Evolutionary conservation across 73 alveolate species (phyloP).

Genomic region (Paramecium primaurelia): DNA sequence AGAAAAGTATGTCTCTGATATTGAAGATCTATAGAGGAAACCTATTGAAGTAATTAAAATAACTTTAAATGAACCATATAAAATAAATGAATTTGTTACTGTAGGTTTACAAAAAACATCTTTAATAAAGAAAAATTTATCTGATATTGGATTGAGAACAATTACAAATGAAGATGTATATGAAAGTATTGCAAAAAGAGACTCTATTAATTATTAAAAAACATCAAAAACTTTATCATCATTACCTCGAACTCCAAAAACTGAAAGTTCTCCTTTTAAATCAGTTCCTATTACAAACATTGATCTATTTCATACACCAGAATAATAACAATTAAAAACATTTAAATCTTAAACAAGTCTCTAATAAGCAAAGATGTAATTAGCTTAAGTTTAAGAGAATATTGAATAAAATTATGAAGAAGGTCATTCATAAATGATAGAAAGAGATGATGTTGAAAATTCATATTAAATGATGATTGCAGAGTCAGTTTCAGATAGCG

Average conservation of each 20-base stretch:
- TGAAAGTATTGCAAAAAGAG: slow-evolving; percentile 25
- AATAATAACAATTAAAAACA: neutral
- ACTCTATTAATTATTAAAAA: neutral
- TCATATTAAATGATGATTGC: slow-evolving; percentile 37
- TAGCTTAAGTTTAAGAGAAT: neutral
- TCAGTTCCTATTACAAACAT: slow-evolving; percentile 26
- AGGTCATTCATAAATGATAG: slow-evolving; percentile 46
- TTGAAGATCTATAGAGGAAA: slow-evolving; percentile 11
- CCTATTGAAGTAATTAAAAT: slow-evolving; percentile 34
- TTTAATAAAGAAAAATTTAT: neutral
- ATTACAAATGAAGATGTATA: slow-evolving; percentile 14
- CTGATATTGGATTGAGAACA: neutral
- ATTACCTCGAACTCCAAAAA: neutral
- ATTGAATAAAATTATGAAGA: slow-evolving; percentile 8
- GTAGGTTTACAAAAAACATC: neutral
- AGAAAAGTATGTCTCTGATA: neutral
- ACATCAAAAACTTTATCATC: neutral
- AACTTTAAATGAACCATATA: neutral
- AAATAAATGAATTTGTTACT: neutral
- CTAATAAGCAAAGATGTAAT: neutral
- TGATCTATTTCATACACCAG: neutral
- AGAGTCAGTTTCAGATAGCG: neutral
- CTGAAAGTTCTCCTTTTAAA: slow-evolving; percentile 6
- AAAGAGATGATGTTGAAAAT: slow-evolving; percentile 45
- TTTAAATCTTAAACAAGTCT: neutral